Base-by-base conservation (phyloP, 257 asterid species). In the Solanum raphanifolium region DNA sequence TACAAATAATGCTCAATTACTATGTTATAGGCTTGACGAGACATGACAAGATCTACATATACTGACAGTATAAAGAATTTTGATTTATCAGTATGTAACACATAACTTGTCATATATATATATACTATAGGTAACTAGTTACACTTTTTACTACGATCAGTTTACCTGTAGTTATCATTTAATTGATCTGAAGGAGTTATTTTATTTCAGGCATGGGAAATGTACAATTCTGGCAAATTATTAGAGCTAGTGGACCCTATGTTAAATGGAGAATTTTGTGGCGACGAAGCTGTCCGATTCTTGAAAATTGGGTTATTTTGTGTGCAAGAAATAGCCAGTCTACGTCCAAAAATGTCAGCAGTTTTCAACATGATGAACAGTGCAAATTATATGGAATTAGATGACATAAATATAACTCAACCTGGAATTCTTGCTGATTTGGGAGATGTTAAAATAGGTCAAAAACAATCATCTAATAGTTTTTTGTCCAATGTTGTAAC, bases 371-470 rank as follows among this genome's bases (percentile, higher is more conserved):
- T 84, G 81, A 9, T 84, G 41, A 65, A 15, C 38, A 65, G 58
- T 43, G 25, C 78, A 32, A 62, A 60, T 65, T 9, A 84, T 65
- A 43, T 43, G 66, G 85, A 79, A 7, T 41, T 78, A 43, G 87
- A 84, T n/a, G 76, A 25, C 65, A 65, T 9, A 18, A 65, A 65
- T 16, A 84, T 84, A 2, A 60, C 39, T 27, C 55, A 43, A 52
- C 87, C 87, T 65, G 87, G 87, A 69, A 84, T 84, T 84, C 62
- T 84, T 66, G 87, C 79, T 84, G 58, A 84, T 84, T 25, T 84
- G 39, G 31, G 18, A 15, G 87, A 84, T 25, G 87, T 84, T 84
- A 84, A 84, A 34, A 84, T 84, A 13, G 85, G 85, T 11, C 39
- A 79, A 27, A 79, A 43, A 31, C 66, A 79, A 43, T 79, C 39